Conservation (phyloP, 1,139 yeast genomes). For the Kodamaea suecica region DNA sequence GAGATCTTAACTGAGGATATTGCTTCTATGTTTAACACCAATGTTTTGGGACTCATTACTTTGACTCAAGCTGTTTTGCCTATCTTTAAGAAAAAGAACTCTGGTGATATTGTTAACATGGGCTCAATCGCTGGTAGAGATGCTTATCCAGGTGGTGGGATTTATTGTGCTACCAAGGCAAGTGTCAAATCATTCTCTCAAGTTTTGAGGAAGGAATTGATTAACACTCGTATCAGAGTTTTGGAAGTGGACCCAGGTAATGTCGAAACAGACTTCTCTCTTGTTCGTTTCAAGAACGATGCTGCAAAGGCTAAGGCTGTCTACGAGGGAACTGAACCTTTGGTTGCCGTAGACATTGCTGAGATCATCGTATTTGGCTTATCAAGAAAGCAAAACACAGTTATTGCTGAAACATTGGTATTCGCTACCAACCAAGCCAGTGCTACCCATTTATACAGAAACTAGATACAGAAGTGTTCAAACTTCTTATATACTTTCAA, state of each 20-base stretch:
- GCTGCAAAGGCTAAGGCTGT: slow-evolving; percentile 63
- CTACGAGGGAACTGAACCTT: slow-evolving; percentile 70
- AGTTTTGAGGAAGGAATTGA: slow-evolving; percentile 73
- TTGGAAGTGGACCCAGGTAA: slow-evolving; percentile 86
- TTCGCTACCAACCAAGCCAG: slow-evolving; percentile 81
- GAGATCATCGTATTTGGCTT: slow-evolving; percentile 72
- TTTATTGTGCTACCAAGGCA: slow-evolving; percentile 87
- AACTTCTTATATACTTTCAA: no score
- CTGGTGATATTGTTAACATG: slow-evolving; percentile 77
- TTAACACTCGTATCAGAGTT: slow-evolving; percentile 70
- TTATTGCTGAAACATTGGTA: slow-evolving; percentile 73
- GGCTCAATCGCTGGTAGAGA: slow-evolving; percentile 91
- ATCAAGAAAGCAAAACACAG: slow-evolving; percentile 70
- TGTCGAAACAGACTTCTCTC: slow-evolving; percentile 83
- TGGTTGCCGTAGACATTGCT: slow-evolving; percentile 76
- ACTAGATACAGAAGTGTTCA: not conserved
- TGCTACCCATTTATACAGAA: slow-evolving; percentile 50
- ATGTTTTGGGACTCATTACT: slow-evolving; percentile 40
- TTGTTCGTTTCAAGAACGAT: slow-evolving; percentile 76
- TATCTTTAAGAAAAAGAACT: slow-evolving; percentile 44
- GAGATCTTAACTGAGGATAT: slow-evolving; percentile 32
- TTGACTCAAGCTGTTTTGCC: slow-evolving; percentile 42
- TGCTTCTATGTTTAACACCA: slow-evolving; percentile 39
- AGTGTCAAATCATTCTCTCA: slow-evolving; percentile 76
- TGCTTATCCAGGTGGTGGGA: slow-evolving; percentile 81